These are phyloP conservation scores for Leccinum disarticulatum DNA, from an alignment of 768 basidiomycete genomes.

Conservation along the genomic window DNA sequence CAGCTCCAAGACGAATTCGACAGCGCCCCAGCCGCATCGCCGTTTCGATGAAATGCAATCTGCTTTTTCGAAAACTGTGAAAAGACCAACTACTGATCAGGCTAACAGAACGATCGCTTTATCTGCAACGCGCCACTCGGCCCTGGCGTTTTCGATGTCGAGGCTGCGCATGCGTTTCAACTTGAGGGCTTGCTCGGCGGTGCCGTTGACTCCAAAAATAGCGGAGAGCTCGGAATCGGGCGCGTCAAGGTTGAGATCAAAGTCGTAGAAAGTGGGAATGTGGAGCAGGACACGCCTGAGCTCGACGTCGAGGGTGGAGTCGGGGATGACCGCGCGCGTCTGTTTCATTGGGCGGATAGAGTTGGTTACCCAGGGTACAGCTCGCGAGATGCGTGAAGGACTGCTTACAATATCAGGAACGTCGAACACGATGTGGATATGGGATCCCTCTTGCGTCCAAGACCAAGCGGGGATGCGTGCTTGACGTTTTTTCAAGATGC, in stretches of 20 bases:
- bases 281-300: constrained; percentile 53
- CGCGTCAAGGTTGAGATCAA: constrained; percentile 59
- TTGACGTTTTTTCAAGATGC: constrained; percentile 41
- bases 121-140: constrained; percentile 67
- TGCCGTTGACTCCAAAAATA: constrained; percentile 16
- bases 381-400: constrained; percentile 2
- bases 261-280: constrained; percentile 44
- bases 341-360: not conserved
- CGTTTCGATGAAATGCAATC: constrained; percentile 1
- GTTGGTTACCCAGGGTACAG: constrained; percentile 11
- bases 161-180: constrained; percentile 61
- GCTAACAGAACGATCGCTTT: constrained; percentile 46
- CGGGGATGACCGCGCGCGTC: constrained; percentile 46
- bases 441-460: constrained; percentile 45
- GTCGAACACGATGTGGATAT: constrained; percentile 48
- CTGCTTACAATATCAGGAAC: constrained; percentile 59
- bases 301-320: constrained; percentile 65
- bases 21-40: constrained; percentile 2
- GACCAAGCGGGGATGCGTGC: constrained; percentile 47
- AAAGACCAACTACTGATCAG: constrained; percentile 21
- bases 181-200: constrained; percentile 35
- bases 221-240: constrained; percentile 54
- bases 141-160: constrained; percentile 59
- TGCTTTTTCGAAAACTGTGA: constrained; percentile 5
- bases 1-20: not conserved